A percentile compares a stretch with the other conserved stretches of the same genome.
phyloP scores from a whole-genome alignment of 2,329 filamentous ascomycete species.

The Microdochium bolleyi region DNA sequence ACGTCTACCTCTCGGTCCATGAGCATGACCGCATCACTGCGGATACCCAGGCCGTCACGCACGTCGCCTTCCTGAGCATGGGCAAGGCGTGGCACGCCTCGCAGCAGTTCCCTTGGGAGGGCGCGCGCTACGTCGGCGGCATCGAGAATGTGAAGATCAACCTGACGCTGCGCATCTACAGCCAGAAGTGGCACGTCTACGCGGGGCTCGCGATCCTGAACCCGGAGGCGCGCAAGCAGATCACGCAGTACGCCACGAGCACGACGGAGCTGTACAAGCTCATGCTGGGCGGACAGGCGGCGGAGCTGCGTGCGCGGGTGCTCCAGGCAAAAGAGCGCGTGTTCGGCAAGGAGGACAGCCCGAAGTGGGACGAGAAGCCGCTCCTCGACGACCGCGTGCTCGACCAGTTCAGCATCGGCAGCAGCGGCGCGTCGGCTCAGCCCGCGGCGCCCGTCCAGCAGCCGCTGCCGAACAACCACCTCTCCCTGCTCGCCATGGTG shows the following conservation, averaged over 20 bases:
- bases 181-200: slow-evolving; percentile 99
- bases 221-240: slow-evolving; percentile 84
- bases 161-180: slow-evolving; percentile 92
- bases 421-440: slow-evolving; percentile 58
- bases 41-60: slow-evolving; percentile 95
- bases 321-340: slow-evolving; percentile 59
- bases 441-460: slow-evolving; percentile 50
- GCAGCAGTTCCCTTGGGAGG: slow-evolving; percentile 93
- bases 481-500: slow-evolving; percentile 90
- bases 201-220: slow-evolving; percentile 95
- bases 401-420: slow-evolving; percentile 78
- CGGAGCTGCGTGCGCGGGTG: slow-evolving; percentile 67
- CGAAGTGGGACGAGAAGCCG: slow-evolving; percentile 52
- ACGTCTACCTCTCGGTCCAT: slow-evolving; percentile 78
- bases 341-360: slow-evolving; percentile 60
- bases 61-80: slow-evolving; percentile 96
- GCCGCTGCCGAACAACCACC: slow-evolving; percentile 81
- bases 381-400: slow-evolving; percentile 78
- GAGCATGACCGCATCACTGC: slow-evolving; percentile 96
- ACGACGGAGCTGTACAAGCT: slow-evolving; percentile 95
- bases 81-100: slow-evolving; percentile 96
- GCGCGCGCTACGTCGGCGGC: slow-evolving; percentile 88
- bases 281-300: slow-evolving; percentile 79
- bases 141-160: slow-evolving; percentile 99
- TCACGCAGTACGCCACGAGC: slow-evolving; percentile 84